These are phyloP conservation scores for Aristolochia fimbriata DNA, from an alignment of 164 flowering plant species.

Conservation along the genomic window DNA sequence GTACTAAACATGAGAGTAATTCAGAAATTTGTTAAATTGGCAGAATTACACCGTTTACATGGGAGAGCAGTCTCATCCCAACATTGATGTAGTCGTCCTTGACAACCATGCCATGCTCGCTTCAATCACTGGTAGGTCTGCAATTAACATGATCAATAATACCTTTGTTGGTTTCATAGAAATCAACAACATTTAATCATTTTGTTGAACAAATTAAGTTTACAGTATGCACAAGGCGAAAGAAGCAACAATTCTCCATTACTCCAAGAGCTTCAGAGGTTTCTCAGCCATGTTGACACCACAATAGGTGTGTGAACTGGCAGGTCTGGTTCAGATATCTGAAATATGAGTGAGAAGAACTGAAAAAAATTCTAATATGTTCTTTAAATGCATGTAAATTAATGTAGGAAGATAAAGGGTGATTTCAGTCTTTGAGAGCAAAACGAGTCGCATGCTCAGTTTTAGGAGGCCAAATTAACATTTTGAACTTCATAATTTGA, in stretches of 20 bases:
- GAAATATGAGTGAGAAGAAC: no score
- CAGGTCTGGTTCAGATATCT: slow-evolving; percentile 18
- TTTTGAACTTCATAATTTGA: no score
- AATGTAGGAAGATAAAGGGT: slow-evolving; percentile 32
- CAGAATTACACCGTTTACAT: slow-evolving; percentile 29
- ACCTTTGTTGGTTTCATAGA: no score
- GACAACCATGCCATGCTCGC: slow-evolving; percentile 18
- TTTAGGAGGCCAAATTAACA: no score
- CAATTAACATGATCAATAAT: no score
- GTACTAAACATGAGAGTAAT: no score
- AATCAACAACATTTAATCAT: no score
- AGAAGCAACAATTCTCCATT: slow-evolving; percentile 25
- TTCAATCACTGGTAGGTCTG: slow-evolving; percentile 16
- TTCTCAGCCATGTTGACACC: slow-evolving; percentile 41
- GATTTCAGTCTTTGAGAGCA: slow-evolving; percentile 41
- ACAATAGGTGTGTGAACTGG: slow-evolving; percentile 22
- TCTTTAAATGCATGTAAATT: neutral
- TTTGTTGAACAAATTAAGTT: no score
- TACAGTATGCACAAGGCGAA: slow-evolving; percentile 12
- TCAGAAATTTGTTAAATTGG: neutral
- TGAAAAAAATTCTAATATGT: no score
- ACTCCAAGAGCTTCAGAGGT: slow-evolving; percentile 47
- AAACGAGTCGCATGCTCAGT: slow-evolving; percentile 14
- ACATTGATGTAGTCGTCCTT: slow-evolving; percentile 11
- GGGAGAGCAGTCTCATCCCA: slow-evolving; percentile 22